A percentile compares a stretch with the other conserved stretches of the same genome.
Evolutionary conservation across 2,329 filamentous ascomycete genomes (phyloP).

Genomic region (Aureobasidium sp.): DNA sequence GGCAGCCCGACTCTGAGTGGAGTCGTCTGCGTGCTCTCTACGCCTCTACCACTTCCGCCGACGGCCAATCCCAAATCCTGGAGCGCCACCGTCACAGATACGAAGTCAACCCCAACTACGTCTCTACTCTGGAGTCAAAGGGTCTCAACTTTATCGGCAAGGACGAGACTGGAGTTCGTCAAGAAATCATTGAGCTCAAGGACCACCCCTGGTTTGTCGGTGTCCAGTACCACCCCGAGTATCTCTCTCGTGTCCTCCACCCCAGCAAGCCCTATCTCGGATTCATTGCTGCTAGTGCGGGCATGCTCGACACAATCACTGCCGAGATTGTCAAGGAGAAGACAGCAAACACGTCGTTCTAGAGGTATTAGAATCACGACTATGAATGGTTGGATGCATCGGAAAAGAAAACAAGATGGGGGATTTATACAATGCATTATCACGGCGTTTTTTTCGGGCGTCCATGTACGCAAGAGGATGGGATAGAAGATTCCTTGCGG

Average conservation of each 20-base stretch:
- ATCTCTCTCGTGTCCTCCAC: conserved; percentile 65
- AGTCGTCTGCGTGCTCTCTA: conserved; percentile 71
- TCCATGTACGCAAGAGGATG: not conserved
- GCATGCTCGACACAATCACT: conserved; percentile 51
- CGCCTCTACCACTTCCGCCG: conserved; percentile 42
- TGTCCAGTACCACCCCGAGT: conserved; percentile 87
- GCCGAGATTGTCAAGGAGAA: conserved; percentile 18
- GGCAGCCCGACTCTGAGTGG: conserved; percentile 72
- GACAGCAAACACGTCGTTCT: conserved; percentile 17
- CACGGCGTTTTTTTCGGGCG: conserved; percentile 3
- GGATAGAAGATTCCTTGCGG: not conserved
- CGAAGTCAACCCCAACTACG: conserved; percentile 77
- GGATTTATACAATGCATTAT: not conserved
- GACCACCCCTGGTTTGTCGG: conserved; percentile 81
- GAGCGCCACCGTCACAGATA: conserved; percentile 87
- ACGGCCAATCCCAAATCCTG: conserved; percentile 33
- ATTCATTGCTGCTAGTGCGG: conserved; percentile 72
- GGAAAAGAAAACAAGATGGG: not conserved
- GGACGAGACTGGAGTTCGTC: conserved; percentile 68
- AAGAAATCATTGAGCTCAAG: conserved; percentile 77
- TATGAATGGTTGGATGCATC: conserved; percentile 10
- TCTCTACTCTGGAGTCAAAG: conserved; percentile 59
- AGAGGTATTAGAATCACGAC: conserved; percentile 1
- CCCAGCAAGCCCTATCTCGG: conserved; percentile 74
- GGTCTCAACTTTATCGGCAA: conserved; percentile 74